These are phyloP conservation scores for Solanum sparsipilum DNA, from an alignment of 257 asterid species.

Conservation along the genomic window DNA sequence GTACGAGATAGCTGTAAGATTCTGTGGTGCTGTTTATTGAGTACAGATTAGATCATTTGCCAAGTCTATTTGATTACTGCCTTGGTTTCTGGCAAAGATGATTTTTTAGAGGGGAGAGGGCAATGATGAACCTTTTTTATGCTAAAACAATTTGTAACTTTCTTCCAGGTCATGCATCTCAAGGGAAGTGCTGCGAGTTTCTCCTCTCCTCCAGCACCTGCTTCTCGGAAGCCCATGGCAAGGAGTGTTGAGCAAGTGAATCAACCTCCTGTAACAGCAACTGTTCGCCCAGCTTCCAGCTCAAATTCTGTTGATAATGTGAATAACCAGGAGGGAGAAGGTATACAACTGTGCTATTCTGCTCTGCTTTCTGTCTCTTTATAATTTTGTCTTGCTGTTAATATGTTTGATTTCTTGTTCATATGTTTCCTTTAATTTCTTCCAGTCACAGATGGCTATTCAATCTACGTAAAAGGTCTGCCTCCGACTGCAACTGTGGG, in stretches of 20 bases:
- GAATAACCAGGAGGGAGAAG: constrained; percentile 74
- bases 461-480: constrained; percentile 53
- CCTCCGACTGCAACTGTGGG: constrained; percentile 49
- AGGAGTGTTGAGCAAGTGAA: constrained; percentile 37
- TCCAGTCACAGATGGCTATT: constrained; percentile 44
- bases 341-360: constrained; percentile 9
- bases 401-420: neutral
- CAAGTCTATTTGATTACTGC: neutral
- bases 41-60: neutral
- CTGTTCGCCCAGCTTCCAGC: constrained; percentile 28
- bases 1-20: neutral
- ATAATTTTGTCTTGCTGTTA: neutral
- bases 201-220: constrained; percentile 46
- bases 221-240: constrained; percentile 29
- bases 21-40: neutral
- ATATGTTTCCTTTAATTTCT: neutral
- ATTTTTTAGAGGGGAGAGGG: neutral
- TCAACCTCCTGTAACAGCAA: constrained; percentile 23
- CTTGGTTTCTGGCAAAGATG: neutral
- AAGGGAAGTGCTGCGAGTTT: constrained; percentile 45
- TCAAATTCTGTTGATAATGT: constrained; percentile 43
- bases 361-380: neutral
- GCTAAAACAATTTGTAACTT: neutral
- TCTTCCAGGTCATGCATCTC: constrained; percentile 75
- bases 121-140: neutral